Base-by-base conservation (phyloP, 1,284 basidiomycete genomes). In the Naganishia liquefaciens region DNA sequence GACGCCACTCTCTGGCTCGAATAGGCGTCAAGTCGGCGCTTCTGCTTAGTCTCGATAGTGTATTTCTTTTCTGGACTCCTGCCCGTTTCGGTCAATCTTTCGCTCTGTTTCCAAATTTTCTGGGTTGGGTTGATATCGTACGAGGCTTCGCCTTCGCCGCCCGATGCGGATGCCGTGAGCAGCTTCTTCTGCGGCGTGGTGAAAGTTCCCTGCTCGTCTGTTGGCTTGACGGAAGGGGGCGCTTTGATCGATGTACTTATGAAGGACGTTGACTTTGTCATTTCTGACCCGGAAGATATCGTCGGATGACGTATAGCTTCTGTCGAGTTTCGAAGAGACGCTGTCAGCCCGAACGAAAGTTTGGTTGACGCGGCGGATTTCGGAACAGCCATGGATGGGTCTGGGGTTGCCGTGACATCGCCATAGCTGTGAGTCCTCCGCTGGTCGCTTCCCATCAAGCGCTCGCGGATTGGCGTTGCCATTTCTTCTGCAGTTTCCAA, bases 401-500 rank as follows among this genome's bases (percentile, higher is more conserved):
- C 33, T 9, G 33, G 9, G 9, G 33, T 37, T 37, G 33, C 9
- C 33, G 33, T 13, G 33, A 7, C 33, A 37, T 37, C 33, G 33
- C 33, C 33, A 37, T 13, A 7, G 9, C 13, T 7, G 9, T 13
- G 33, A 10, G 9, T 37, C 33, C 10, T 13, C 0, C 33, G 33
- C 1, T 10, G 17, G 2, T 53, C 33, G 19, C 13, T n/a, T n/a
- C n/a, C 19, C 11, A 23, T 27, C 5, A 60, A 37, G 5, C 9
- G 28, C n/a, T 50, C 21, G 19, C 44, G 44, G 10, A 60, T 15
- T 9, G 55, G 55, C 19, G 27, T 40, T 17, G 46, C 55, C 55
- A 60, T 60, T 15, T 49, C 30, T 17, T 60, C 55, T 37, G 55
- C 55, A 11, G 55, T 23, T 30, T 44, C 55, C 55, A 49, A 13